Conservation (phyloP, 2,329 filamentous ascomycete genomes). For the Paracoccidioides brasiliensis region DNA sequence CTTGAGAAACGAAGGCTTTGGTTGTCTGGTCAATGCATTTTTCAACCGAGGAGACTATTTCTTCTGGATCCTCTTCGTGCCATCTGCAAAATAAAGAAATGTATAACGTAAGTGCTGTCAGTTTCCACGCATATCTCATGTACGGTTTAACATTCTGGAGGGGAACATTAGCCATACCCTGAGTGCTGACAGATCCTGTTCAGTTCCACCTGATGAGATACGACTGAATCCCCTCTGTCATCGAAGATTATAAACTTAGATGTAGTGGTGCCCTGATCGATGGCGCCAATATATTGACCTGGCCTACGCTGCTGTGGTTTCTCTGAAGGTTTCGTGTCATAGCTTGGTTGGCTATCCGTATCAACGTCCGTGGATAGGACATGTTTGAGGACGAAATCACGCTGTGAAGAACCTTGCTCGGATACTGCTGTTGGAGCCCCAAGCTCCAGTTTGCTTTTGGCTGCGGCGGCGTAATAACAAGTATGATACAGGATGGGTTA, state of each 20-base stretch:
- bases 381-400: slow-evolving; percentile 4
- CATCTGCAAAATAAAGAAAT: slow-evolving; percentile 42
- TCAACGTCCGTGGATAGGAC: background rate
- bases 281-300: slow-evolving; percentile 60
- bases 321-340: background rate
- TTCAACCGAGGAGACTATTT: slow-evolving; percentile 62
- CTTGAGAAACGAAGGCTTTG: slow-evolving; percentile 55
- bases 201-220: slow-evolving; percentile 77
- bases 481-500: too few species aligned
- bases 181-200: slow-evolving; percentile 71
- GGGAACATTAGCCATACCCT: slow-evolving; percentile 48
- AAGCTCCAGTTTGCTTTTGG: too few species aligned
- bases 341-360: background rate
- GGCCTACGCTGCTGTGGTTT: background rate
- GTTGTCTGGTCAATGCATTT: slow-evolving; percentile 67
- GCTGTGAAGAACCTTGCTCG: background rate
- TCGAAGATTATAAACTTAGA: slow-evolving; percentile 87
- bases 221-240: slow-evolving; percentile 60
- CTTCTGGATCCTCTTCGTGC: slow-evolving; percentile 78
- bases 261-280: slow-evolving; percentile 84
- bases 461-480: too few species aligned
- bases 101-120: slow-evolving; percentile 5
- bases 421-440: background rate
- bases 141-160: slow-evolving; percentile 1
- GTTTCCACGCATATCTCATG: background rate